Evolutionary conservation across 805 yeast genomes (phyloP), one percentile per base, ranked within the genome.

Genomic region (Candida succiphila): DNA sequence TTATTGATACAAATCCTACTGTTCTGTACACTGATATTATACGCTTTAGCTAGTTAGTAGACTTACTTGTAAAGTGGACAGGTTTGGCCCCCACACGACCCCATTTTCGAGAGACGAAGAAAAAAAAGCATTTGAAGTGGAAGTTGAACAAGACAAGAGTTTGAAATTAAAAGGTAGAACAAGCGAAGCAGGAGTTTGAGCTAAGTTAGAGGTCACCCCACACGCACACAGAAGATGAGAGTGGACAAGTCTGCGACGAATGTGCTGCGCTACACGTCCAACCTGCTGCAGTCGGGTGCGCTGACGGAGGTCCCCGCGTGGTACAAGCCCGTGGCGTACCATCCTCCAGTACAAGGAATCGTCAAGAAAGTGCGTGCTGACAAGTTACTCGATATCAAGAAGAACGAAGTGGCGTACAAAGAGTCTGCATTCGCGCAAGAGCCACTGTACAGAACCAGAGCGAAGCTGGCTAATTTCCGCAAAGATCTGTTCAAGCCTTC

Each of bases 251-350:
- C 32, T 10, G 95, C 96, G 21, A 71, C 78, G 21, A 73, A 73
- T 41, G 82, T 88, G 3, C 69, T 88, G 30, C 82, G 82, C 56
- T 73, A 87, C 48, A 83, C 95, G 0, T 78, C 95, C 2, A 78
- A 80, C 38, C 77, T 77, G 45, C 60, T 89, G 41, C 67, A 66
- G 45, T 69, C 83, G 0, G 89, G 94, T 2, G 61, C 79, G n/a
- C 65, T 86, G 30, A 64, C 57, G 22, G 58, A 68, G 22, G 79
- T 81, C 48, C 98, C 98, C 2, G 78, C 78, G 1, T 92, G 97
- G 98, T 86, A 69, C 57, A 76, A 78, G 41, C 89, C 83, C 5
- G 86, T 92, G 13, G 83, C 84, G 4, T 67, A 77, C 19, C 68
- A 79, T 45, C 96, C 96, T 26, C 97, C 97, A 24, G 63, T 71